Evolutionary conservation across 257 asterid species (phyloP).

Genomic region (Orobanche coerulescens): DNA sequence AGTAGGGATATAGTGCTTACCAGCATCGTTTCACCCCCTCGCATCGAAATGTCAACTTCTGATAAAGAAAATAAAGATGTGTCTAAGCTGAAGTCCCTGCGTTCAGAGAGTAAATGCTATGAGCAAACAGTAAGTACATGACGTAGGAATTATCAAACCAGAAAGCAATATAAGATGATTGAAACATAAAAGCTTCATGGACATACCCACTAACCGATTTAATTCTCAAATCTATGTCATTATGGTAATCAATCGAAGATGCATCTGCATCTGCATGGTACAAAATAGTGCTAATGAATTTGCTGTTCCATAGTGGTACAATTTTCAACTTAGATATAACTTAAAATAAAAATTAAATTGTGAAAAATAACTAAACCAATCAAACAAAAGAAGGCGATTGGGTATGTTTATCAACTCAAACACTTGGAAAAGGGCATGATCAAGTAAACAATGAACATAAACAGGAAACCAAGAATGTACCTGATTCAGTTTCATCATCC

Average conservation of each 20-base stretch:
- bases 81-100: slow-evolving; percentile 54
- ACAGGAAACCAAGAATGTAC: slow-evolving; percentile 30
- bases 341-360: background rate
- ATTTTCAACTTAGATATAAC: slow-evolving; percentile 9
- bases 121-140: slow-evolving; percentile 9
- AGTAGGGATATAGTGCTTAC: slow-evolving; percentile 41
- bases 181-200: slow-evolving; percentile 18
- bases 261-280: slow-evolving; percentile 44
- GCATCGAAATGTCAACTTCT: slow-evolving; percentile 61
- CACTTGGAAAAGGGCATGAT: background rate
- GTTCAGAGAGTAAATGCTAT: slow-evolving; percentile 24
- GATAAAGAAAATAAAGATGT: slow-evolving; percentile 52
- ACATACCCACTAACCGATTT: slow-evolving; percentile 53
- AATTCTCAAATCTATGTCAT: slow-evolving; percentile 37
- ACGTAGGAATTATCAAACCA: slow-evolving; percentile 12
- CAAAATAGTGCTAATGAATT: slow-evolving; percentile 23
- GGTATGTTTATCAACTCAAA: background rate
- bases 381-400: background rate
- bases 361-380: background rate
- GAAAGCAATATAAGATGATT: slow-evolving; percentile 1
- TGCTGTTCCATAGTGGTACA: slow-evolving; percentile 15
- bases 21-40: slow-evolving; percentile 62
- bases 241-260: slow-evolving; percentile 36
- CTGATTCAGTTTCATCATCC: slow-evolving; percentile 40
- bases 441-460: slow-evolving; percentile 12